Evolutionary conservation across 768 basidiomycete genomes (phyloP).

Genomic region (Agrocybe praecox): DNA sequence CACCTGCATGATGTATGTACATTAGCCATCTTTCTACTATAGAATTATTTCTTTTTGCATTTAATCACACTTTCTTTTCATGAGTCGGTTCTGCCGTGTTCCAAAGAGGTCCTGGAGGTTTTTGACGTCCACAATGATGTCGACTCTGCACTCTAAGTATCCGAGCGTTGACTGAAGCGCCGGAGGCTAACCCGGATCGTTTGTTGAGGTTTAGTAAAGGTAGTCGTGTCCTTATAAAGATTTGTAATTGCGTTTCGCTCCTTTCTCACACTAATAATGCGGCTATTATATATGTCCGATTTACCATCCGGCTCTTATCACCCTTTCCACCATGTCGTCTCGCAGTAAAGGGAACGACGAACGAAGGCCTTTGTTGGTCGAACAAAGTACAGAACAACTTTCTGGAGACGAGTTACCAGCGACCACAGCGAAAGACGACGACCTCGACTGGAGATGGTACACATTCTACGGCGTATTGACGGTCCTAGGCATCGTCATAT

Average conservation of each 20-base stretch:
- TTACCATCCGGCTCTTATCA: not conserved
- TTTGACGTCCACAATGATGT: too few relatives aligned
- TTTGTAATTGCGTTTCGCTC: not conserved
- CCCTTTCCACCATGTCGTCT: not conserved
- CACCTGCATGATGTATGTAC: constrained; percentile 9
- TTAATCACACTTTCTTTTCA: too few relatives aligned
- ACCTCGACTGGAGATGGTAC: constrained; percentile 25
- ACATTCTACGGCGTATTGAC: constrained; percentile 34
- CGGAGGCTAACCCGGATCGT: too few relatives aligned
- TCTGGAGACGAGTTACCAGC: not conserved
- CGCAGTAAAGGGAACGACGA: constrained; percentile 2
- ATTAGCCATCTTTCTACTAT: constrained; percentile 5
- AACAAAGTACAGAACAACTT: not conserved
- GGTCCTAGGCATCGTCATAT: constrained; percentile 35
- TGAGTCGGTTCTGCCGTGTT: too few relatives aligned
- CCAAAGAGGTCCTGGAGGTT: too few relatives aligned
- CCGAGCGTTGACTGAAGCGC: too few relatives aligned
- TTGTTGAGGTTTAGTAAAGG: too few relatives aligned
- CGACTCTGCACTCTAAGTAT: too few relatives aligned
- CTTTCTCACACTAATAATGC: not conserved
- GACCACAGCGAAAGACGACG: constrained; percentile 13
- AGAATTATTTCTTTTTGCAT: not conserved
- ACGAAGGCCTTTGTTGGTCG: not conserved
- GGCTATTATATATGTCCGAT: not conserved
- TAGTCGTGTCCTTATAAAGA: not conserved